These are phyloP conservation scores for Ascochyta fabae DNA, from an alignment of 2,329 filamentous ascomycete genomes.

Conservation along the genomic window DNA sequence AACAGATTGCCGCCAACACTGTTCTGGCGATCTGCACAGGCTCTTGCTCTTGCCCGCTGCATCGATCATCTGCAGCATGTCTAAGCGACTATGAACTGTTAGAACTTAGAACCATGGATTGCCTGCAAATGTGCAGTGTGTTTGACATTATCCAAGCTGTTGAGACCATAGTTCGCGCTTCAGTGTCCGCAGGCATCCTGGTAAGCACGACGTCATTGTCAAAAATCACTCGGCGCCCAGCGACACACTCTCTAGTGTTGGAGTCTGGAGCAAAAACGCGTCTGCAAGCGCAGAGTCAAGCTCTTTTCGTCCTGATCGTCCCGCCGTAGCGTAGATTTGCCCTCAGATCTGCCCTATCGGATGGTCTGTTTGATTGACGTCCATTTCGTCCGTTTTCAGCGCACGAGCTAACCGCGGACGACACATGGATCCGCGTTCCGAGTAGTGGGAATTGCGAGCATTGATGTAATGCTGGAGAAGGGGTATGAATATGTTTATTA, in stretches of 20 bases:
- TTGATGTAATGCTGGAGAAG: constrained; percentile 12
- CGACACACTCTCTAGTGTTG: constrained; percentile 2
- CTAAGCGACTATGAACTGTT: background rate
- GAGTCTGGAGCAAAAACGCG: constrained; percentile 14
- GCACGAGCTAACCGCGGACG: constrained; percentile 16
- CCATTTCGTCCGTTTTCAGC: constrained; percentile 24
- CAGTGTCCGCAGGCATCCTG: constrained; percentile 8
- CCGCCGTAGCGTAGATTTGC: constrained; percentile 8
- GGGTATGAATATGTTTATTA: constrained; percentile 8
- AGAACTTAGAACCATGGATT: background rate
- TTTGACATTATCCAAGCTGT: background rate
- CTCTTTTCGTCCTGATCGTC: constrained; percentile 11
- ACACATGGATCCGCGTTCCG: constrained; percentile 17
- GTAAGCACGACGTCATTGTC: constrained; percentile 9
- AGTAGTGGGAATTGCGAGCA: constrained; percentile 2
- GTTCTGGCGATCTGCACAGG: constrained; percentile 14
- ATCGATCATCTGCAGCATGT: background rate
- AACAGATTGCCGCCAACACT: background rate
- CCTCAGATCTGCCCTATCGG: constrained; percentile 14
- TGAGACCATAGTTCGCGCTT: background rate
- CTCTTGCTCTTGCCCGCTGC: background rate
- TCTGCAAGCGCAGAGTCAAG: constrained; percentile 10
- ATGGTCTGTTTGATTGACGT: background rate
- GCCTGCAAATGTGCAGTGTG: background rate
- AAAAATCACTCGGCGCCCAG: constrained; percentile 7